A percentile compares a stretch with the other conserved stretches of the same genome.
Conservation (phyloP, 768 basidiomycete genomes). For the Podaxis mareebaensis region DNA sequence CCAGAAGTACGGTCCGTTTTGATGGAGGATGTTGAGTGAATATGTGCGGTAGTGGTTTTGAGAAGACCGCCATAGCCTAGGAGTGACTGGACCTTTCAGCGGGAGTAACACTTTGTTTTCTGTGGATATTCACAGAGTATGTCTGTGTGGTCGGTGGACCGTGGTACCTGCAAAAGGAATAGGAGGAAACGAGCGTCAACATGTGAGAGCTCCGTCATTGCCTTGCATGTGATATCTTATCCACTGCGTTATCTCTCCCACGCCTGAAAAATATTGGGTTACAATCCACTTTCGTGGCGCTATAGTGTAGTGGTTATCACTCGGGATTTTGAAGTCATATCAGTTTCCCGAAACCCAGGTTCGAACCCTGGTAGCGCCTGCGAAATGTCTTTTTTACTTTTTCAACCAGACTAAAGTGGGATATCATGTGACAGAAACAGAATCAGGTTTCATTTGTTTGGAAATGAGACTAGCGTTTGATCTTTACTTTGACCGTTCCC, state of each 20-base stretch:
- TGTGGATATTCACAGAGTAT: too few relatives aligned
- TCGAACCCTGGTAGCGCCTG: conserved; percentile 15
- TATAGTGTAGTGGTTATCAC: conserved; percentile 17
- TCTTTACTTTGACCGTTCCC: conserved; percentile 4
- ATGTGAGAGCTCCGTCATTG: too few relatives aligned
- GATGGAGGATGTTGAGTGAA: conserved; percentile 18
- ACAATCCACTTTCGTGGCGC: neutral
- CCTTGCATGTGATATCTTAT: neutral
- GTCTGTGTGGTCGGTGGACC: too few relatives aligned
- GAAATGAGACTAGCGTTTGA: neutral
- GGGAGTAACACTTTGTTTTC: too few relatives aligned
- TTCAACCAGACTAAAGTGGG: neutral
- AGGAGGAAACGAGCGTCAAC: too few relatives aligned
- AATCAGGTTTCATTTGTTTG: neutral
- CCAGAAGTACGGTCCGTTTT: conserved; percentile 38
- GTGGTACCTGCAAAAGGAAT: too few relatives aligned
- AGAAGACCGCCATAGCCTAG: conserved; percentile 23
- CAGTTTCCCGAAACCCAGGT: conserved; percentile 14
- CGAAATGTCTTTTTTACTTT: neutral
- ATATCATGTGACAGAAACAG: neutral
- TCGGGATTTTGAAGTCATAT: conserved; percentile 7
- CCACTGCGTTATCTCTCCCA: neutral
- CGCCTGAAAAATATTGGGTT: fast-evolving
- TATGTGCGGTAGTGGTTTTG: conserved; percentile 20
- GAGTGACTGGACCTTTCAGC: too few relatives aligned